phyloP scores from a whole-genome alignment of 192 early-diverging fungal genomes.

The Phlyctochytrium planicorne region DNA sequence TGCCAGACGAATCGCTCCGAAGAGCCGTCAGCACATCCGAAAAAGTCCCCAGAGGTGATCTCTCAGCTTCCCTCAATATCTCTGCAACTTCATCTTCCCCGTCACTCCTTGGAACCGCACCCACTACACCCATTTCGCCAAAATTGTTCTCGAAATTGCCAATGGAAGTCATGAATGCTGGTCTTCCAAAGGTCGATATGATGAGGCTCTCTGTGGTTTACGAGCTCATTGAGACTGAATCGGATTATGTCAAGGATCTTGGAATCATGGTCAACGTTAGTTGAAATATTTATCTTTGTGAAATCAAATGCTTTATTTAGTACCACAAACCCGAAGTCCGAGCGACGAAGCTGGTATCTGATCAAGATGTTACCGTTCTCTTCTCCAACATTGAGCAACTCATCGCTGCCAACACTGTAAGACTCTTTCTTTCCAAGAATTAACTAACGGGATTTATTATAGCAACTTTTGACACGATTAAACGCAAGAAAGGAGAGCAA shows the following conservation, averaged over 20 bases:
- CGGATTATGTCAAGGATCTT: conserved; percentile 55
- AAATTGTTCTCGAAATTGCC: conserved; percentile 55
- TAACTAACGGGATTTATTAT: not conserved
- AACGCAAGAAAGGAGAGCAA: conserved; percentile 38
- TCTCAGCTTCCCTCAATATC: too few relatives aligned
- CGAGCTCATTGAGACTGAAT: conserved; percentile 61
- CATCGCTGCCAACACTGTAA: conserved; percentile 48
- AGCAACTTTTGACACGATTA: conserved; percentile 43
- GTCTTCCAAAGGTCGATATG: conserved; percentile 48
- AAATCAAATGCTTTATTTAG: conserved; percentile 26
- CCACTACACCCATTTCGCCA: conserved; percentile 1
- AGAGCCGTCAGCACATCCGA: too few relatives aligned
- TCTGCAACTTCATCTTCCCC: too few relatives aligned
- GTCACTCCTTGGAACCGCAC: conserved; percentile 11
- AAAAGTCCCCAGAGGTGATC: too few relatives aligned
- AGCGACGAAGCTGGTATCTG: conserved; percentile 39
- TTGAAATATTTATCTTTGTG: conserved; percentile 8
- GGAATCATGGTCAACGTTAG: conserved; percentile 52
- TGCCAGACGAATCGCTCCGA: too few relatives aligned
- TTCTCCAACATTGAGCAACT: conserved; percentile 56
- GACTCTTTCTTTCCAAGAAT: not conserved
- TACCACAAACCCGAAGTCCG: conserved; percentile 43
- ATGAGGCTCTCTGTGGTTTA: conserved; percentile 58
- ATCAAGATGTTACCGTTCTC: conserved; percentile 40
- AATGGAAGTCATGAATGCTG: conserved; percentile 36